Evolutionary conservation across 441 rosid genomes (phyloP).

Genomic region (Caryocar brasiliense): DNA sequence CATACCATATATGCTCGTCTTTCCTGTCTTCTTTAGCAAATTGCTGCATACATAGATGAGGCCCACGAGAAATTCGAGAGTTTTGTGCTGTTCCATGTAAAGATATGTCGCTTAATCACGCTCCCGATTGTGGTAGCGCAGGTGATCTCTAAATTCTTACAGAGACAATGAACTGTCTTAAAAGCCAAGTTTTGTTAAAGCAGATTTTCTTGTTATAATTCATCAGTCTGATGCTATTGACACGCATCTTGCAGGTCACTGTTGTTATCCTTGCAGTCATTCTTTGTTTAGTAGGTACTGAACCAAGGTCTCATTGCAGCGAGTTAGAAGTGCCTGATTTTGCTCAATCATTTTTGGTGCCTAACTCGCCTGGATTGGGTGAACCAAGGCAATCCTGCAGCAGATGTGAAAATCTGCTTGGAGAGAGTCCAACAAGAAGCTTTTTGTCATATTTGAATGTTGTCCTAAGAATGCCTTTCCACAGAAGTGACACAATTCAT

Average conservation of each 20-base stretch:
- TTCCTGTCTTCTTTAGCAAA: slow-evolving; percentile 14
- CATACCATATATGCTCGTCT: background rate
- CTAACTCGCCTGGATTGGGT: slow-evolving; percentile 4
- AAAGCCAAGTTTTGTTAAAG: too few species aligned
- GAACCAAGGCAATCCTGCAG: slow-evolving; percentile 13
- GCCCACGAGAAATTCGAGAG: slow-evolving; percentile 7
- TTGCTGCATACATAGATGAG: slow-evolving; percentile 18
- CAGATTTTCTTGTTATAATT: too few species aligned
- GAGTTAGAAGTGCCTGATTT: slow-evolving; percentile 11
- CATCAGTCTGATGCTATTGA: background rate
- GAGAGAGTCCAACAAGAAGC: slow-evolving; percentile 2
- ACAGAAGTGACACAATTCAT: background rate
- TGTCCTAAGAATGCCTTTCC: slow-evolving; percentile 5
- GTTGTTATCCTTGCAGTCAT: slow-evolving; percentile 16
- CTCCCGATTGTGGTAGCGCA: slow-evolving; percentile 26
- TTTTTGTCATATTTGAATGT: slow-evolving; percentile 7
- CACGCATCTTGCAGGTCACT: slow-evolving; percentile 21
- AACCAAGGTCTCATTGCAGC: slow-evolving; percentile 8
- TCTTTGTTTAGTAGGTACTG: slow-evolving; percentile 23
- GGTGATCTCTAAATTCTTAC: slow-evolving; percentile 20
- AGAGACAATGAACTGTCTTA: too few species aligned
- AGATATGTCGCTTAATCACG: slow-evolving; percentile 21
- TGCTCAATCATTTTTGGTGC: slow-evolving; percentile 38
- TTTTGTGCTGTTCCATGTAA: slow-evolving; percentile 28
- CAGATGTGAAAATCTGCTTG: slow-evolving; percentile 13